A percentile compares a stretch with the other conserved stretches of the same genome.
These are phyloP conservation scores for Cystobasidium onofrii DNA, from an alignment of 768 basidiomycete species.

Conservation along the genomic window DNA sequence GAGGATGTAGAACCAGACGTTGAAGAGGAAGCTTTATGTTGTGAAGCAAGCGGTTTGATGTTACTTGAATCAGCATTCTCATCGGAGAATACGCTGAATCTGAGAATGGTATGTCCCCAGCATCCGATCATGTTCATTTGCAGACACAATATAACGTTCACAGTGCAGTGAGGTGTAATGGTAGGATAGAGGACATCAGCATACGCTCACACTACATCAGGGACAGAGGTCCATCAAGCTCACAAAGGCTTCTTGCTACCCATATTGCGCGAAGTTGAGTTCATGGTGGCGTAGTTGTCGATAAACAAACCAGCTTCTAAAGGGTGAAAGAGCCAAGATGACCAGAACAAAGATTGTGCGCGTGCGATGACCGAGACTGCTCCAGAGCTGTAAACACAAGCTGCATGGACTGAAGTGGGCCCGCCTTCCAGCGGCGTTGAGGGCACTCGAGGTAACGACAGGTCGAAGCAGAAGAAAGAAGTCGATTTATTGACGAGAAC, in stretches of 20 bases:
- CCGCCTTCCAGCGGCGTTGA: no score
- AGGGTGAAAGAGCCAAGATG: background rate
- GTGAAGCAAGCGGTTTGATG: background rate
- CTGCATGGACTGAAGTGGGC: no score
- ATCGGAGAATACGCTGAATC: conserved; percentile 8
- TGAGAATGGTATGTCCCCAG: background rate
- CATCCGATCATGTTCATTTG: background rate
- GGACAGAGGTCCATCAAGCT: background rate
- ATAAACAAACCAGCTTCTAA: background rate
- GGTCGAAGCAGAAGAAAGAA: no score
- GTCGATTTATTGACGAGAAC: no score
- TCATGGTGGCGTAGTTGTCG: background rate
- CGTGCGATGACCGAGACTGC: background rate
- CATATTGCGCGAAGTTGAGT: background rate
- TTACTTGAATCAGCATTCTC: background rate
- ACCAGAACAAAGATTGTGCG: background rate
- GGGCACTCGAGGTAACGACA: no score
- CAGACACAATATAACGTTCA: background rate
- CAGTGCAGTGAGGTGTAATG: background rate
- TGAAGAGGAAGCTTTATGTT: background rate
- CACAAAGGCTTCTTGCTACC: background rate
- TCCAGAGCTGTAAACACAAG: no score
- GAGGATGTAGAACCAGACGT: background rate
- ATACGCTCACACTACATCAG: no score
- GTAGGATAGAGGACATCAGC: no score